These are phyloP conservation scores for Hanseniaspora nectarophila DNA, from an alignment of 805 yeast genomes.

Conservation along the genomic window DNA sequence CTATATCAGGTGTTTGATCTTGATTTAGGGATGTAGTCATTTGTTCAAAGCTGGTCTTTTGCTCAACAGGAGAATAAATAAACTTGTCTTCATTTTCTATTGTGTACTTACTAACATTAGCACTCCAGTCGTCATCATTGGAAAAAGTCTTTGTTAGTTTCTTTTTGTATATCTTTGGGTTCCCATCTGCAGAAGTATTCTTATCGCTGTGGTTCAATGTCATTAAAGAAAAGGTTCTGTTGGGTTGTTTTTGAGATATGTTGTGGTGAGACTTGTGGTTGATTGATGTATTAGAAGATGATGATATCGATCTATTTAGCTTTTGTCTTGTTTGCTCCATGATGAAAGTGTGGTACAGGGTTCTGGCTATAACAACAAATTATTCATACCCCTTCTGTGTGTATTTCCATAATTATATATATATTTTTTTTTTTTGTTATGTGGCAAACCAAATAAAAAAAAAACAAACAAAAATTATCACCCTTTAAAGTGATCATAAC, in stretches of 20 bases:
- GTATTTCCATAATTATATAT: too few species aligned
- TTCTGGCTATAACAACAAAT: too few species aligned
- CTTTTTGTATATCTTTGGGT: not conserved
- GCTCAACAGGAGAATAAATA: not conserved
- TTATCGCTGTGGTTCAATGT: slow-evolving; percentile 3
- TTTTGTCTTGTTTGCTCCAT: slow-evolving; percentile 8
- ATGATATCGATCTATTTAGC: slow-evolving; percentile 1
- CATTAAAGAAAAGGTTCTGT: slow-evolving; percentile 11
- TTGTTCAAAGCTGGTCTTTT: not conserved
- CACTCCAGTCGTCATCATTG: slow-evolving; percentile 12
- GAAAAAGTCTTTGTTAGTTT: not conserved
- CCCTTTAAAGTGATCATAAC: too few species aligned
- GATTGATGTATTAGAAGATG: not conserved
- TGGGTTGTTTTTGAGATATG: slow-evolving; percentile 11
- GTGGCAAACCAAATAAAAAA: too few species aligned
- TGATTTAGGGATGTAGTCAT: too few species aligned
- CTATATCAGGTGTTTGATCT: too few species aligned
- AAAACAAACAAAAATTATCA: too few species aligned
- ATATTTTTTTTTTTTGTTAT: too few species aligned
- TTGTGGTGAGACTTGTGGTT: slow-evolving; percentile 12
- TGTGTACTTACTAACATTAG: slow-evolving; percentile 11
- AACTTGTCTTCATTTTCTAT: slow-evolving; percentile 14
- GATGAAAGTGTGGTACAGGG: not conserved
- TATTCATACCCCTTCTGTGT: too few species aligned
- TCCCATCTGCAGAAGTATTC: not conserved